Evolutionary conservation across 169 alveolate species (phyloP).

Genomic region (Babesia gibsoni): DNA sequence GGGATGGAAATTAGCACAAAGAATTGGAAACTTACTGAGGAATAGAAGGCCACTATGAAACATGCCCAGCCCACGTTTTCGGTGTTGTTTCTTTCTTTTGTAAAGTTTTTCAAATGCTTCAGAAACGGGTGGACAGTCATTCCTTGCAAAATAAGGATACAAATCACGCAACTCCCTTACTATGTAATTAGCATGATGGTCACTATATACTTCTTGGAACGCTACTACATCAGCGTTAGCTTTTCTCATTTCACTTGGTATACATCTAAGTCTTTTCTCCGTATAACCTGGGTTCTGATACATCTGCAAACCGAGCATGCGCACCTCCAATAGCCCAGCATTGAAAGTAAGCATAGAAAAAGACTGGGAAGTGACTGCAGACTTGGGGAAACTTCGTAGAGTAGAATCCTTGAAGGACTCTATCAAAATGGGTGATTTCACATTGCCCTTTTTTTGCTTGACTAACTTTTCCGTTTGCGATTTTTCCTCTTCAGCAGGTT

Average conservation of each 20-base stretch:
- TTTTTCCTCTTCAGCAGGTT: background rate
- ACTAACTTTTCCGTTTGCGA: background rate
- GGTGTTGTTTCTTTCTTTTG: background rate
- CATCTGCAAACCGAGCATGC: slow-evolving; percentile 78
- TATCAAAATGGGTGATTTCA: background rate
- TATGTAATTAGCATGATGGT: slow-evolving; percentile 79
- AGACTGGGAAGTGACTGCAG: slow-evolving; percentile 8
- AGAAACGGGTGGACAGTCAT: slow-evolving; percentile 18
- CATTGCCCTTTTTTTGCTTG: background rate
- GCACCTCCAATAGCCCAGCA: slow-evolving; percentile 85
- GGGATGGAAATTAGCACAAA: slow-evolving; percentile 79
- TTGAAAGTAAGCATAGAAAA: slow-evolving; percentile 81
- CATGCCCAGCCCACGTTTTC: slow-evolving; percentile 59
- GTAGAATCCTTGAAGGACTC: slow-evolving; percentile 32
- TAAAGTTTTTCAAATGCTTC: slow-evolving; percentile 32
- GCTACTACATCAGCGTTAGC: slow-evolving; percentile 86
- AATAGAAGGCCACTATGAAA: slow-evolving; percentile 86
- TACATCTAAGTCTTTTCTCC: slow-evolving; percentile 75
- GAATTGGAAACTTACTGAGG: slow-evolving; percentile 84
- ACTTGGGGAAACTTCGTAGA: slow-evolving; percentile 8
- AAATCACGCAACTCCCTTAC: slow-evolving; percentile 67
- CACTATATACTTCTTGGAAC: slow-evolving; percentile 85
- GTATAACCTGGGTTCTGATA: slow-evolving; percentile 89
- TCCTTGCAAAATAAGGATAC: slow-evolving; percentile 73
- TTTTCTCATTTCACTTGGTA: slow-evolving; percentile 81